These are phyloP conservation scores for Floccularia luteovirens DNA, from an alignment of 768 basidiomycete genomes.

Conservation along the genomic window DNA sequence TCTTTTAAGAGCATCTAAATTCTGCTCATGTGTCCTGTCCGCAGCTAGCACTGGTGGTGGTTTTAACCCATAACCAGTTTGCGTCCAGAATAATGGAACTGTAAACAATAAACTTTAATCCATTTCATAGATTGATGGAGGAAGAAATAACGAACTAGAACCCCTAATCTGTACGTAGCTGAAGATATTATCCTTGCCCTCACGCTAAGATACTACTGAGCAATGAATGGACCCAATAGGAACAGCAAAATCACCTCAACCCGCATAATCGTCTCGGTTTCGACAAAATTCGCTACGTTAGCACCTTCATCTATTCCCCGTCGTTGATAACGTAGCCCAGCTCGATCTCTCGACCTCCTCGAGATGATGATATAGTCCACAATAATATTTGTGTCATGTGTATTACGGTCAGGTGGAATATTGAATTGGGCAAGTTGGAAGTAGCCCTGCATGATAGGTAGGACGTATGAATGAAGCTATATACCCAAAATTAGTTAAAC, in stretches of 20 bases:
- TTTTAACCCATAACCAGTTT: constrained; percentile 80
- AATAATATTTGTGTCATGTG: constrained; percentile 34
- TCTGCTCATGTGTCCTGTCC: constrained; percentile 68
- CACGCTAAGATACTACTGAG: constrained; percentile 42
- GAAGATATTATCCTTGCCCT: constrained; percentile 71
- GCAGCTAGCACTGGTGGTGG: constrained; percentile 75
- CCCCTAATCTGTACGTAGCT: constrained; percentile 89
- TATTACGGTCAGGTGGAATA: constrained; percentile 42
- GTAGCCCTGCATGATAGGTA: constrained; percentile 93
- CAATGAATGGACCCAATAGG: background rate
- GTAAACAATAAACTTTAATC: constrained; percentile 5
- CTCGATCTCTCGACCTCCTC: constrained; percentile 79
- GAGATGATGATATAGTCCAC: constrained; percentile 83
- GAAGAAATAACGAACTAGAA: constrained; percentile 54
- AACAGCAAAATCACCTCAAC: constrained; percentile 49
- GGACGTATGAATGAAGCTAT: constrained; percentile 75
- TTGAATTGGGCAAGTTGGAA: constrained; percentile 70
- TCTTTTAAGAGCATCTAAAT: constrained; percentile 58
- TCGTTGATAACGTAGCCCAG: constrained; percentile 91
- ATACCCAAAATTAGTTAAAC: constrained; percentile 1
- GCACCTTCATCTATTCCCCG: constrained; percentile 92
- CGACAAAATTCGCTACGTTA: constrained; percentile 92
- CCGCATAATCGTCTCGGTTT: constrained; percentile 85
- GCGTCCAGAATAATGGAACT: constrained; percentile 95
- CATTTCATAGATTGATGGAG: background rate